Base-by-base conservation (phyloP, 768 basidiomycete genomes). In the Lactarius deliciosus region DNA sequence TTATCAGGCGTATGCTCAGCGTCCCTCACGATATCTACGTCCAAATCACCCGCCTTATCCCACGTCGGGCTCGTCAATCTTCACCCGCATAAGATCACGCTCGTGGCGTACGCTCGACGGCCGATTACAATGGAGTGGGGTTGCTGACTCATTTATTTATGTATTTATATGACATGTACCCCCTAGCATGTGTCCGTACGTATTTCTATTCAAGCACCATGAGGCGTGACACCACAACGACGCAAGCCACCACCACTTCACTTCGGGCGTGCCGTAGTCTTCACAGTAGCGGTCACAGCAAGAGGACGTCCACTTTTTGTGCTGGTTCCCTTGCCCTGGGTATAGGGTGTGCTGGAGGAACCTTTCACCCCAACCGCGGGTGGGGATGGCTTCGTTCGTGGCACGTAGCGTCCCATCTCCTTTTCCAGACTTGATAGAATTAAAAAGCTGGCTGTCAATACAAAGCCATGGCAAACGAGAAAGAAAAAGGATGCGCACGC, bases 311-410 rank as follows among this genome's bases (percentile, higher is more conserved):
- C 47, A 15, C 5, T 15, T 25, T 25, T 50, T 15, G 47, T 50
- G 13, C 9, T 50, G 22, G 47, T 50, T 25, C 20, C 16, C 16
- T 28, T 56, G 30, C 30, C 11, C 55, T 28, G 32, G 16, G 55
- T 2, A 9, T 2, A n/a, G 7, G 15, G 6, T n/a, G 22, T 2
- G 28, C 18, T 53, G 25, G 30, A 20, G 25, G 30, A 20, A 20
- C 18, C 8, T 30, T 28, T 10, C 1, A 5, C 32, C 55, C 55
- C 55, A 56, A 11, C 16, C 28, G 55, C 55, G 30, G 55, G 55
- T 20, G 13, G 22, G 16, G 55, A 34, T n/a, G 57, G 25, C 43
- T 41, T 38, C 20, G 59, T 28, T 47, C 60, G 60, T 60, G 43
- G 10, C n/a, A 45, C 30, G 11, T 32, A 60, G 30, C 60, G 60